Evolutionary conservation across 208 protist species (phyloP).

Genomic region (Leishmania mexicana): DNA sequence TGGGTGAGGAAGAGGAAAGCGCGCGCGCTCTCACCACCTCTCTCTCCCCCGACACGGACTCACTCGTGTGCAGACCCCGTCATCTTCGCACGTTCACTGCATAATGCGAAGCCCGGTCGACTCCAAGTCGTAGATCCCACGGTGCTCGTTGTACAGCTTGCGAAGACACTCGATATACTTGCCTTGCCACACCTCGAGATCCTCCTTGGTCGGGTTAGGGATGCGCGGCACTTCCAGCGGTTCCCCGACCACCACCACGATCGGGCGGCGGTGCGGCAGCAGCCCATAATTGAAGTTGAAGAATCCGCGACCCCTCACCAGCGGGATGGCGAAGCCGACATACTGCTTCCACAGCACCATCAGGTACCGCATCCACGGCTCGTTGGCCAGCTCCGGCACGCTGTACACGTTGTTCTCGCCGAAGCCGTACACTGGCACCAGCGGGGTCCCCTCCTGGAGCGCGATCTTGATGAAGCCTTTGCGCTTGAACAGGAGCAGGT

Average conservation of each 20-base stretch:
- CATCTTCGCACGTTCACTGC: slow-evolving; percentile 13
- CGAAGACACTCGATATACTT: slow-evolving; percentile 78
- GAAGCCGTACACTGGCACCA: slow-evolving; percentile 89
- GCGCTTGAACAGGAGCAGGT: slow-evolving; percentile 67
- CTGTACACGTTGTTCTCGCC: slow-evolving; percentile 89
- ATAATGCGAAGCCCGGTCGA: slow-evolving; percentile 69
- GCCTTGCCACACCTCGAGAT: slow-evolving; percentile 73
- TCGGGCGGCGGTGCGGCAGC: slow-evolving; percentile 73
- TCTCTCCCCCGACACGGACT: background rate
- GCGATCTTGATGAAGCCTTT: slow-evolving; percentile 91
- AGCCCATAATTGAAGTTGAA: slow-evolving; percentile 79
- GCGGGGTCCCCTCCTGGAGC: slow-evolving; percentile 67
- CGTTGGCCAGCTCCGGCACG: slow-evolving; percentile 36
- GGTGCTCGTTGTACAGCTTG: slow-evolving; percentile 70
- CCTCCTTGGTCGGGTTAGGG: slow-evolving; percentile 56
- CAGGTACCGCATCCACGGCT: slow-evolving; percentile 34
- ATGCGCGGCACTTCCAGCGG: slow-evolving; percentile 75
- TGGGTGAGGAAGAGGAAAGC: background rate
- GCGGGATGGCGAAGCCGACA: slow-evolving; percentile 67
- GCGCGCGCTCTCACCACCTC: background rate
- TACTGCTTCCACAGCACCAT: slow-evolving; percentile 38
- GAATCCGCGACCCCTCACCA: slow-evolving; percentile 78
- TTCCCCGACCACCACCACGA: slow-evolving; percentile 82
- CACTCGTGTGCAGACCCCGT: background rate
- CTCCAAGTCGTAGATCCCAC: slow-evolving; percentile 76